Conservation (phyloP, 129 eudicot species). For the sunflower (Helianthus annuus) region DNA sequence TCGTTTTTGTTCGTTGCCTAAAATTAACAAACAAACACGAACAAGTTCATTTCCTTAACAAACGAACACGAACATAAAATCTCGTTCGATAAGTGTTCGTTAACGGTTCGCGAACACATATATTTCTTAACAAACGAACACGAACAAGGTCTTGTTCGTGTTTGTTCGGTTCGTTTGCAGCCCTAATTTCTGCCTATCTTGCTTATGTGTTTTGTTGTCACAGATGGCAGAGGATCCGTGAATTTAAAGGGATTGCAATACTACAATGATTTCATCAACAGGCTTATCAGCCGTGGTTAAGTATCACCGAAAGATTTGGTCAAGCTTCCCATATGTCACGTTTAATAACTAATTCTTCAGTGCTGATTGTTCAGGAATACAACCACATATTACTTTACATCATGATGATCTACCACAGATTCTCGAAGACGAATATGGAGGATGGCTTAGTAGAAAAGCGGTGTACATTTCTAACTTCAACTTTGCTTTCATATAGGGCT, state of each 20-base stretch:
- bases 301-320: background rate
- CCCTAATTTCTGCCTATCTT: background rate
- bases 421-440: conserved; percentile 87
- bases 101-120: too few species aligned
- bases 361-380: conserved; percentile 54
- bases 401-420: conserved; percentile 68
- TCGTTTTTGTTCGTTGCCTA: too few species aligned
- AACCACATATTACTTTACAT: conserved; percentile 66
- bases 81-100: too few species aligned
- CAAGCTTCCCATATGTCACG: background rate
- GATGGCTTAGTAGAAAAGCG: conserved; percentile 60
- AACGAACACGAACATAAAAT: too few species aligned
- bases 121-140: too few species aligned
- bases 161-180: too few species aligned
- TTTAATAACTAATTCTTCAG: background rate
- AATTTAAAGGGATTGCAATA: conserved; percentile 58
- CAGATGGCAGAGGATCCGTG: conserved; percentile 76
- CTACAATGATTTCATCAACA: conserved; percentile 67
- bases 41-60: too few species aligned
- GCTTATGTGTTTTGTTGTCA: conserved; percentile 9
- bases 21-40: too few species aligned
- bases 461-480: conserved; percentile 43
- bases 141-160: too few species aligned
- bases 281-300: conserved; percentile 63
- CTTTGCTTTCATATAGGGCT: conserved; percentile 4